Evolutionary conservation across 2,329 filamentous ascomycete species (phyloP).

Genomic region (Davidsoniella eucalypti): DNA sequence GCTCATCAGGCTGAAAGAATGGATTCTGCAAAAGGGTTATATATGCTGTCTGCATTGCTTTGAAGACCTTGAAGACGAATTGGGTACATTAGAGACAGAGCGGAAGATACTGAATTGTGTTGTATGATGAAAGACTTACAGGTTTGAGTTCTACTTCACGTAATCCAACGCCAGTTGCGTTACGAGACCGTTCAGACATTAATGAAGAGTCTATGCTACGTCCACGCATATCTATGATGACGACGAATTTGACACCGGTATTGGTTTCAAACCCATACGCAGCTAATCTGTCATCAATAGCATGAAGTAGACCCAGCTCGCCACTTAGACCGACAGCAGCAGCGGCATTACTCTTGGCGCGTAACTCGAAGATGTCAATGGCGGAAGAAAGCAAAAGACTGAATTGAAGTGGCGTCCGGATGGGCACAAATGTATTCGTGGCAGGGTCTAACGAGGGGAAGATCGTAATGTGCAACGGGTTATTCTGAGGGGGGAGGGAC

Average conservation of each 20-base stretch:
- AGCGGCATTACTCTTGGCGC: constrained; percentile 55
- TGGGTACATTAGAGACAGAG: background rate
- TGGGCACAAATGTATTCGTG: constrained; percentile 34
- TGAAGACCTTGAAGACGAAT: constrained; percentile 38
- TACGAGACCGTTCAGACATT: constrained; percentile 2
- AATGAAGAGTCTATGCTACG: constrained; percentile 28
- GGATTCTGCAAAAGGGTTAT: constrained; percentile 80
- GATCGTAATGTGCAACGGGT: constrained; percentile 82
- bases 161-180: constrained; percentile 39
- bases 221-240: constrained; percentile 81
- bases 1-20: constrained; percentile 82
- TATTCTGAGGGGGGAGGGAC: constrained; percentile 48
- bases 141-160: constrained; percentile 77
- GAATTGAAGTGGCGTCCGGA: constrained; percentile 70
- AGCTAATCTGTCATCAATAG: constrained; percentile 80
- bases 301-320: constrained; percentile 82
- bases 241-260: constrained; percentile 79
- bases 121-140: constrained; percentile 20
- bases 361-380: constrained; percentile 85
- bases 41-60: constrained; percentile 84
- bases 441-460: constrained; percentile 57
- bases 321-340: constrained; percentile 43
- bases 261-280: constrained; percentile 96
- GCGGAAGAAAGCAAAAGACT: constrained; percentile 80
- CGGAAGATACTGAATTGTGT: background rate